Evolutionary conservation across 352 stramenopile species (phyloP).

Genomic region (Phytopythium chamaehyphon): DNA sequence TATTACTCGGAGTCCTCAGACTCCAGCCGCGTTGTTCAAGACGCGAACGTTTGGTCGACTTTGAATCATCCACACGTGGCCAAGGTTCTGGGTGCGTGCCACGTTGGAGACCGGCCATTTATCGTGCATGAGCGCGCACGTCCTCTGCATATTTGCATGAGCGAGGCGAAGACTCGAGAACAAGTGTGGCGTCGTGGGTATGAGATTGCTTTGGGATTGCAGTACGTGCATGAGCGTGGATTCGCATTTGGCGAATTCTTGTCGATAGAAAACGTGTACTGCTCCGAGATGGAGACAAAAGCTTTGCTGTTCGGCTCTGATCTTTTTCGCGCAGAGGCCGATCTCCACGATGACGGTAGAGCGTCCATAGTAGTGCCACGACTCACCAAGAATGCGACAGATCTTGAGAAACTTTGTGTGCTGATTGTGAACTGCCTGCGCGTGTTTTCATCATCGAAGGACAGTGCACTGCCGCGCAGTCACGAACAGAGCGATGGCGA

Average conservation of each 20-base stretch:
- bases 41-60: conserved; percentile 12
- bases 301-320: not conserved
- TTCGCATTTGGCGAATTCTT: not conserved
- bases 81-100: conserved; percentile 19
- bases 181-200: conserved; percentile 15
- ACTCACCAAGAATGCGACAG: too few species aligned
- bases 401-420: too few species aligned
- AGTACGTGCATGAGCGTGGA: conserved; percentile 21
- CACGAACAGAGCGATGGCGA: too few species aligned
- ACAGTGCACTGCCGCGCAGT: too few species aligned
- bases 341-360: too few species aligned
- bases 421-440: too few species aligned
- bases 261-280: not conserved
- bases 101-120: conserved; percentile 20
- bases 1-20: not conserved
- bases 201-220: conserved; percentile 20
- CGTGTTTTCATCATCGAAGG: too few species aligned
- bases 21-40: not conserved
- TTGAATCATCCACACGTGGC: conserved; percentile 25
- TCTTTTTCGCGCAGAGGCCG: not conserved
- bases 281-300: not conserved
- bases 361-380: too few species aligned
- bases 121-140: conserved; percentile 17
- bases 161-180: not conserved
- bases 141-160: not conserved